A percentile compares a stretch with the other conserved stretches of the same genome.
These are phyloP conservation scores for Euphorbia peplus DNA, from an alignment of 345 rosid species.

Conservation along the genomic window DNA sequence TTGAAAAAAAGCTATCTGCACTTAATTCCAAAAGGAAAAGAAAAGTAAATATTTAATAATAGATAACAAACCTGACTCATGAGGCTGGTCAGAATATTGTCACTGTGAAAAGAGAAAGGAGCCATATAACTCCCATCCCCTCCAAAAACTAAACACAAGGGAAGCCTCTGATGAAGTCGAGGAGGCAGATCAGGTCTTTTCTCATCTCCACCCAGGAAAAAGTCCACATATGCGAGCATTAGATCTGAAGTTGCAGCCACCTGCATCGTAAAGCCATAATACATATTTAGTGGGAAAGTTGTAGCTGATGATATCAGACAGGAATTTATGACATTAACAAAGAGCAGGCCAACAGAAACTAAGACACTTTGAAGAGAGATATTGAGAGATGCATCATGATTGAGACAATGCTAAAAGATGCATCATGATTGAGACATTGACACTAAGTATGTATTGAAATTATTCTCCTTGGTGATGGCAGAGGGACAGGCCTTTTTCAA, in stretches of 20 bases:
- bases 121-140: conserved; percentile 96
- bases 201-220: conserved; percentile 94
- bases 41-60: conserved; percentile 12
- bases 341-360: not conserved
- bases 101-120: conserved; percentile 78
- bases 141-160: conserved; percentile 72
- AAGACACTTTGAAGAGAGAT: not conserved
- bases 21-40: not conserved
- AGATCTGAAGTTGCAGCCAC: conserved; percentile 82
- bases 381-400: too few relatives aligned
- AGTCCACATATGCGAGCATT: conserved; percentile 83
- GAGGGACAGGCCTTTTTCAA: too few relatives aligned
- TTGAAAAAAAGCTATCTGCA: conserved; percentile 10
- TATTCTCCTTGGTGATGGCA: too few relatives aligned
- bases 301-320: not conserved
- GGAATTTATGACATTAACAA: not conserved
- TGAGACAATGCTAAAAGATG: too few relatives aligned
- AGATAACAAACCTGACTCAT: conserved; percentile 66
- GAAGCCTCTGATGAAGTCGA: conserved; percentile 66
- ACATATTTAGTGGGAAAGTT: not conserved
- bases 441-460: too few relatives aligned
- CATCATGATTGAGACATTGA: too few relatives aligned
- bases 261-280: conserved; percentile 32
- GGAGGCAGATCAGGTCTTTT: conserved; percentile 87
- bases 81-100: conserved; percentile 79